phyloP scores from a whole-genome alignment of 1,284 basidiomycete genomes.

The Thelephora terrestris region DNA sequence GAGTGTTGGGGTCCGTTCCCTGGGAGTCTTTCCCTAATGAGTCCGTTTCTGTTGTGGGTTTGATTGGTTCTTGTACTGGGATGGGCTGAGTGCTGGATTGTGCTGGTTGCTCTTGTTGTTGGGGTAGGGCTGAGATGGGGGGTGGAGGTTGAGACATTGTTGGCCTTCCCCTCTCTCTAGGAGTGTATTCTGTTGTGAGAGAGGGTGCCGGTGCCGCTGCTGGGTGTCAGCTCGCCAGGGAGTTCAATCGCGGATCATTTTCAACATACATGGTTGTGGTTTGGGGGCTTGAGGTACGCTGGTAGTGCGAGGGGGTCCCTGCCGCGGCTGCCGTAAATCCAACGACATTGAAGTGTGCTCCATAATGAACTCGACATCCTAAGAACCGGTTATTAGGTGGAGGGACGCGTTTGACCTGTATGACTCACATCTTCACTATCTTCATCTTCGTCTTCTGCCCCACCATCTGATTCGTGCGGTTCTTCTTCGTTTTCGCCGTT shows the following conservation, averaged over 20 bases:
- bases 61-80: background rate
- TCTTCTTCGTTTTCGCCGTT: constrained; percentile 8
- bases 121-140: constrained; percentile 20
- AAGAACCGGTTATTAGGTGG: constrained; percentile 6
- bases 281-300: constrained; percentile 24
- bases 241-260: background rate
- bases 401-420: background rate
- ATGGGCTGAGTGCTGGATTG: constrained; percentile 3
- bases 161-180: constrained; percentile 55
- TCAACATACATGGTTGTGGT: constrained; percentile 28
- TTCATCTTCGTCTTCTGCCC: constrained; percentile 25
- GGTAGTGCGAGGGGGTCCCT: constrained; percentile 19
- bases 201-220: constrained; percentile 41
- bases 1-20: constrained; percentile 49
- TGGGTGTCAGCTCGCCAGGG: constrained; percentile 4
- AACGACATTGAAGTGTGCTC: constrained; percentile 58
- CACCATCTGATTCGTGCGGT: constrained; percentile 25
- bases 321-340: constrained; percentile 44
- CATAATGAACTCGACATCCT: constrained; percentile 78
- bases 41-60: constrained; percentile 5
- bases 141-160: constrained; percentile 18
- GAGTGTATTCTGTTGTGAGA: constrained; percentile 86
- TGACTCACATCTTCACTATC: constrained; percentile 33
- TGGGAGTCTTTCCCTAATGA: constrained; percentile 25
- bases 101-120: constrained; percentile 10